A percentile compares a stretch with the other conserved stretches of the same genome.
These are phyloP conservation scores for Fusarium euwallaceae DNA, from an alignment of 2,329 filamentous ascomycete species.

Conservation along the genomic window DNA sequence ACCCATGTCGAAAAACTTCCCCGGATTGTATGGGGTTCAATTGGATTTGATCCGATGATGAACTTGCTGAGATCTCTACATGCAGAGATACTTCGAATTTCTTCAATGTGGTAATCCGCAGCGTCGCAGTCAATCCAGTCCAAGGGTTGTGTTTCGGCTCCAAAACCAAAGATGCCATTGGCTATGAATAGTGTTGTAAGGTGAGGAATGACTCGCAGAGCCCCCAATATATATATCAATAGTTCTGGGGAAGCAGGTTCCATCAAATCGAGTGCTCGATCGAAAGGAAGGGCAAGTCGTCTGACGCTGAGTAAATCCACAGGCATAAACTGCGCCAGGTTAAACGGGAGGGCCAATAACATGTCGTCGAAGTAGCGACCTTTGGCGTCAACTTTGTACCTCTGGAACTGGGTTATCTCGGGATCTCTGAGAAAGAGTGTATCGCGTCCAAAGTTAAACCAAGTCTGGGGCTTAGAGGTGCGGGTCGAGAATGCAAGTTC, in stretches of 20 bases:
- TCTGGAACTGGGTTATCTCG: background rate
- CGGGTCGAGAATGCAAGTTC: background rate
- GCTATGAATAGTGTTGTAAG: background rate
- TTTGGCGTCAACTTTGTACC: background rate
- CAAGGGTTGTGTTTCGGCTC: background rate
- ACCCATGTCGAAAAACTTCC: background rate
- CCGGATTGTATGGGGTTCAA: background rate
- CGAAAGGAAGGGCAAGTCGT: background rate
- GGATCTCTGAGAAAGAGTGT: background rate
- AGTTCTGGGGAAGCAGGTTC: background rate
- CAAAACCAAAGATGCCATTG: background rate
- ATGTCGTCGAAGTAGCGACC: background rate
- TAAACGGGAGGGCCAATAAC: background rate
- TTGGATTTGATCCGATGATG: background rate
- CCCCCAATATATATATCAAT: background rate
- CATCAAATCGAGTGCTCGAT: background rate
- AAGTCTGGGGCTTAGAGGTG: background rate
- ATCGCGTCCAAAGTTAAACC: background rate
- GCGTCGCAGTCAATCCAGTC: background rate
- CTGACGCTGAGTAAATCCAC: background rate
- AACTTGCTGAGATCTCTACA: background rate
- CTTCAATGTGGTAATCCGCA: background rate
- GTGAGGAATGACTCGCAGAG: background rate
- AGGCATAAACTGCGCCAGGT: background rate
- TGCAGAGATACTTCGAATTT: background rate